A percentile compares a stretch with the other conserved stretches of the same genome.
Evolutionary conservation across 2,329 filamentous ascomycete species (phyloP).

Genomic region (Furcasterigmium sp.): DNA sequence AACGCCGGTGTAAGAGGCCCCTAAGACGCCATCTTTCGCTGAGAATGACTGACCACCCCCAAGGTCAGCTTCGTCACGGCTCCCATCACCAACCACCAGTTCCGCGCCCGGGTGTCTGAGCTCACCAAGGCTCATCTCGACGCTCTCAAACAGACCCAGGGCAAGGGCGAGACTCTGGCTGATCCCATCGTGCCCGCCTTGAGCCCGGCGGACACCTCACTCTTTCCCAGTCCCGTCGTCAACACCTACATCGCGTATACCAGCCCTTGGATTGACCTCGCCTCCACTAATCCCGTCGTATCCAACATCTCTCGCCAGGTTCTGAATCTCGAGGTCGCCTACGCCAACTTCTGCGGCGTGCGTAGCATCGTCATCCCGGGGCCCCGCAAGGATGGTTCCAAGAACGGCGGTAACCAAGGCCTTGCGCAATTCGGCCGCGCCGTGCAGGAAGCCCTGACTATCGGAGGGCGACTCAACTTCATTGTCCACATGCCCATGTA

Average conservation of each 20-base stretch:
- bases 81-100: constrained; percentile 70
- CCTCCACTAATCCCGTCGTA: constrained; percentile 75
- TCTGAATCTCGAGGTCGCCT: constrained; percentile 84
- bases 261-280: constrained; percentile 92
- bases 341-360: constrained; percentile 91
- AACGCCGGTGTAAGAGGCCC: constrained; percentile 58
- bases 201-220: constrained; percentile 71
- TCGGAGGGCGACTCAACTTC: constrained; percentile 72
- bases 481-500: constrained; percentile 82
- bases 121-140: constrained; percentile 53
- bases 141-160: constrained; percentile 34
- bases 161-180: constrained; percentile 39
- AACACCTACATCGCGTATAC: constrained; percentile 71
- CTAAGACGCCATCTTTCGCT: constrained; percentile 5
- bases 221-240: constrained; percentile 63
- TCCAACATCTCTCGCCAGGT: constrained; percentile 85
- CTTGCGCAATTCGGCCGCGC: constrained; percentile 76
- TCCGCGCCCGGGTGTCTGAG: constrained; percentile 62
- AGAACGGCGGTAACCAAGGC: constrained; percentile 42
- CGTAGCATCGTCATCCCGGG: constrained; percentile 78
- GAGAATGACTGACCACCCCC: constrained; percentile 9
- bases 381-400: constrained; percentile 59
- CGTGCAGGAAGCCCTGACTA: constrained; percentile 70
- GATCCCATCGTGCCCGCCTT: constrained; percentile 62
- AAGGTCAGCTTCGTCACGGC: constrained; percentile 77